Base-by-base conservation (phyloP, 352 stramenopile species). In the Globisporangium emineosum region DNA sequence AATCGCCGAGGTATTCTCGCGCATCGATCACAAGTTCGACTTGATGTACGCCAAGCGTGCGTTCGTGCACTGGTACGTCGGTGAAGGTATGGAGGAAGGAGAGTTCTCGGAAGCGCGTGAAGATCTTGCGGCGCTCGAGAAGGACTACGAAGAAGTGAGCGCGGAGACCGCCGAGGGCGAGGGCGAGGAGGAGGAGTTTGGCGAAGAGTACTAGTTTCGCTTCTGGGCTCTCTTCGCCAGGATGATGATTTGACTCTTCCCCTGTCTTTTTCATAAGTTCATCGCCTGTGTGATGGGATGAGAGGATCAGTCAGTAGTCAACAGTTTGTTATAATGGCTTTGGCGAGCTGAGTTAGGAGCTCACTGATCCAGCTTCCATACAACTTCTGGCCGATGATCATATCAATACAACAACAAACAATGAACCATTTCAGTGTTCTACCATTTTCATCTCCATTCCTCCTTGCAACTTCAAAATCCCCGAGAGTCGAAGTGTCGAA, bases 21-120 rank as follows among this genome's bases (percentile, higher is more conserved):
- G 97, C 65, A 98, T 99, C 71, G 96, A 99, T 68, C 95, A 99
- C 91, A 99, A 99, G 90, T 99, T 99, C 78, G 97, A 99, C 75
- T 82, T 99, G 55, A 99, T 99, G 97, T 99, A 99, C 81, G 96
- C 96, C 66, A 99, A 99, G 88, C 96, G 97, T 83, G 97, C 97
- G 55, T 99, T 99, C 72, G 96, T 99, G 64, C 97, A 99, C 87
- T 99, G 97, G 97, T 98, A 99, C 69, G 97, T 99, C 32, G 97
- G 98, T 73, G 98, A 99, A 76, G 97, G 98, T 78, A 99, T 99
- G 98, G 98, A 99, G 78, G 98, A 99, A 82, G 97, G 97, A 65
- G 98, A 99, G 77, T 99, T 99, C 77, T 98, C 95, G 60, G 98
- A 99, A 72, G 98, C 98, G 43, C 96, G 97, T 84, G 97, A 99